Conservation (phyloP, 257 asterid species). For the Solanum sitiens region DNA sequence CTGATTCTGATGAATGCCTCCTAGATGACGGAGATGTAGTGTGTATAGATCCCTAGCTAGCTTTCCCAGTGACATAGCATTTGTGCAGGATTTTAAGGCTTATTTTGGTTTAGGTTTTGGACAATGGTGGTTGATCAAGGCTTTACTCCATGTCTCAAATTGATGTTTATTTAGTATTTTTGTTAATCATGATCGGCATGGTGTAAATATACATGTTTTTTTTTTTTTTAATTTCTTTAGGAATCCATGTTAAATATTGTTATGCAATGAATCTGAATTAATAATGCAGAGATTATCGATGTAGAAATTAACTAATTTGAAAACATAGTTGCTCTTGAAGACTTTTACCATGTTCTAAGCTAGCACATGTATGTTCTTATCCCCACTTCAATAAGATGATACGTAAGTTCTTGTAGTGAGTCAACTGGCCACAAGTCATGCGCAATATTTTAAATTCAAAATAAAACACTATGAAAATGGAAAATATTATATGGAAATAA, state of each 20-base stretch:
- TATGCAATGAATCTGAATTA: neutral
- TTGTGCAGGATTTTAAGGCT: neutral
- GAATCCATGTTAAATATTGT: neutral
- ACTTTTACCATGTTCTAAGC: neutral
- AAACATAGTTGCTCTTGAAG: neutral
- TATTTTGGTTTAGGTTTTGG: neutral
- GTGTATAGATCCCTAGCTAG: neutral
- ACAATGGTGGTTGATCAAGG: neutral
- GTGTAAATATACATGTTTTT: neutral
- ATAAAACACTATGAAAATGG: neutral
- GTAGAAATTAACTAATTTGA: neutral
- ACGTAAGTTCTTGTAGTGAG: neutral
- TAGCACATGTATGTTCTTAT: neutral
- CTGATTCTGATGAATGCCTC: neutral
- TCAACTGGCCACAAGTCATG: neutral
- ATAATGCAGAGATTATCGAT: neutral
- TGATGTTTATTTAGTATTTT: neutral
- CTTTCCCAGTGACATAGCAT: neutral
- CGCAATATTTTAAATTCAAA: neutral
- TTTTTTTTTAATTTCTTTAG: no score
- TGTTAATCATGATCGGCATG: neutral
- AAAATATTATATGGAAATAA: neutral
- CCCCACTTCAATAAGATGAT: neutral
- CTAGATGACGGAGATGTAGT: neutral
- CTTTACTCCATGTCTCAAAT: neutral